Conservation (phyloP, 148 eudicot genomes). For the Mesembryanthemum crystallinum region DNA sequence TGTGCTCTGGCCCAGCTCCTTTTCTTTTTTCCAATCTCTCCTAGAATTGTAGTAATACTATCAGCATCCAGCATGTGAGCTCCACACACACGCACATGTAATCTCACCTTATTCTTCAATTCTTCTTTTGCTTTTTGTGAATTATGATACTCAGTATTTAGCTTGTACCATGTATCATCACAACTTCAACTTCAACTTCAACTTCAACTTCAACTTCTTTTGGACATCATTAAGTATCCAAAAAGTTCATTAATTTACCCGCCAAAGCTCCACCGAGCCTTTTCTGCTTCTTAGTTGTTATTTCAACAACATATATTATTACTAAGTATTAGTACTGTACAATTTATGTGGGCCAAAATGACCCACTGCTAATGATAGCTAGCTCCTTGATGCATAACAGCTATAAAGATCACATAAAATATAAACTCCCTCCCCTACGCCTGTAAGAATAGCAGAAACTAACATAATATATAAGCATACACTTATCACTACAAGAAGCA, state of each 20-base stretch:
- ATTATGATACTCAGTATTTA: constrained; percentile 13
- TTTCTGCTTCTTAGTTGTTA: too few relatives aligned
- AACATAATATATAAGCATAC: too few relatives aligned
- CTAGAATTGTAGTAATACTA: neutral
- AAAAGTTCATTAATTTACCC: constrained; percentile 1
- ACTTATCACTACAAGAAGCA: constrained; percentile 13
- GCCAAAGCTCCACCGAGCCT: neutral
- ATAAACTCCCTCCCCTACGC: constrained; percentile 14
- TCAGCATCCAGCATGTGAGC: constrained; percentile 45
- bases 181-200: neutral
- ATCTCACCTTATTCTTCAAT: constrained; percentile 13
- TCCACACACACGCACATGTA: constrained; percentile 44
- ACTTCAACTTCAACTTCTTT: neutral
- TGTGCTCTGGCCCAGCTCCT: too few relatives aligned
- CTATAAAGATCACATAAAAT: constrained; percentile 23
- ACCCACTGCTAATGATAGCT: constrained; percentile 14
- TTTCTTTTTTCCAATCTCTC: constrained; percentile 11
- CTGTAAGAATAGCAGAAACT: constrained; percentile 14
- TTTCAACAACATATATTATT: too few relatives aligned
- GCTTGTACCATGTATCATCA: neutral
- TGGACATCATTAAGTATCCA: constrained; percentile 16
- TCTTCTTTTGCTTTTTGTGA: constrained; percentile 8
- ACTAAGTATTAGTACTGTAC: neutral
- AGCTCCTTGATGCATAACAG: constrained; percentile 20
- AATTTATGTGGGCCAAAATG: neutral